A percentile compares a stretch with the other conserved stretches of the same genome.
Evolutionary conservation across 2,329 filamentous ascomycete species (phyloP).

Genomic region (Fusarium sp.): DNA sequence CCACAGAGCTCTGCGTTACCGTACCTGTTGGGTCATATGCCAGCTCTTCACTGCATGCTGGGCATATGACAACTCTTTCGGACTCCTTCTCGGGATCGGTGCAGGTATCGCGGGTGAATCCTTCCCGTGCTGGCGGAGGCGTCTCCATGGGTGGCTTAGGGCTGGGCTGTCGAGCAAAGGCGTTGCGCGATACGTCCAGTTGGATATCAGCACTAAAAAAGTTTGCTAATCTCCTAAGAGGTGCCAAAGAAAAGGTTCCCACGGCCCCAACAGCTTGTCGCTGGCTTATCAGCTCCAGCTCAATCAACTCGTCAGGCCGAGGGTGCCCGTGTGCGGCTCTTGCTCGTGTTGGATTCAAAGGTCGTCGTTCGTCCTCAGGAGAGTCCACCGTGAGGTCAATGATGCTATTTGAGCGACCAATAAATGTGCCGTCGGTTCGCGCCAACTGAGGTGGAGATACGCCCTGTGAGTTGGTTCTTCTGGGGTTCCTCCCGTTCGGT

Average conservation of each 20-base stretch:
- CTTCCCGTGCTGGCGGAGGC: slow-evolving; percentile 72
- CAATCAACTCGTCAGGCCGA: slow-evolving; percentile 44
- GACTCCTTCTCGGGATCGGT: slow-evolving; percentile 58
- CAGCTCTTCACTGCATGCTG: slow-evolving; percentile 86
- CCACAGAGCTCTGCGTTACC: slow-evolving; percentile 31
- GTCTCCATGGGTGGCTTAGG: slow-evolving; percentile 67
- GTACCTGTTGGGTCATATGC: slow-evolving; percentile 71
- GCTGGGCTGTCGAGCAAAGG: slow-evolving; percentile 49
- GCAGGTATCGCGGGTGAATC: slow-evolving; percentile 80
- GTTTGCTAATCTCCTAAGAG: slow-evolving; percentile 44
- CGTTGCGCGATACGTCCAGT: slow-evolving; percentile 45
- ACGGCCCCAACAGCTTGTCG: slow-evolving; percentile 42
- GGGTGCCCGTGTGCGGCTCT: slow-evolving; percentile 19
- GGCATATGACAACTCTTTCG: slow-evolving; percentile 81
- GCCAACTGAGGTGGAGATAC: slow-evolving; percentile 56
- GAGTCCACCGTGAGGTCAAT: slow-evolving; percentile 66
- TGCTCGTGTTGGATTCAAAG: slow-evolving; percentile 34
- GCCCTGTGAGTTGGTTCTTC: slow-evolving; percentile 56
- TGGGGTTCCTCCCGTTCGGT: slow-evolving; percentile 50
- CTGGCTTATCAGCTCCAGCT: slow-evolving; percentile 41
- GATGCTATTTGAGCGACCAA: slow-evolving; percentile 51
- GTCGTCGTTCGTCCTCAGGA: slow-evolving; percentile 49
- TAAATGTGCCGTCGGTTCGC: slow-evolving; percentile 58
- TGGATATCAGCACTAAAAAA: slow-evolving; percentile 43
- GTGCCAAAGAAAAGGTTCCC: slow-evolving; percentile 38